Percentiles rank a stretch among this genome's conserved stretches.
These are phyloP conservation scores for Talaromyces sp. DNA, from an alignment of 2,329 filamentous ascomycete genomes.

Conservation along the genomic window DNA sequence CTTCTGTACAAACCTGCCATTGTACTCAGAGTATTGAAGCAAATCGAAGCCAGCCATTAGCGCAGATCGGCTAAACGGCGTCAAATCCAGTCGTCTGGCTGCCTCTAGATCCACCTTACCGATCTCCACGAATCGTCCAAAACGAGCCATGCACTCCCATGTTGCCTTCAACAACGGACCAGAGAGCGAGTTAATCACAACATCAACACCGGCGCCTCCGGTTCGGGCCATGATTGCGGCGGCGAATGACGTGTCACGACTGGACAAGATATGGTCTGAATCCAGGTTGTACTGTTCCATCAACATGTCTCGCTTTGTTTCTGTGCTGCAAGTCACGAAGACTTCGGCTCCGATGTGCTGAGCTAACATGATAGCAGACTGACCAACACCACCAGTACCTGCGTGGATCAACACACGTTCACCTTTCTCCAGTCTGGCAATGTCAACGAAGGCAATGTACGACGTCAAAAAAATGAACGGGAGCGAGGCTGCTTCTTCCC, in stretches of 20 bases:
- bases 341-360: slow-evolving; percentile 16
- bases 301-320: slow-evolving; percentile 10
- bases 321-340: slow-evolving; percentile 15
- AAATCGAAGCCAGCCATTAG: not conserved
- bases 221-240: not conserved
- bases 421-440: slow-evolving; percentile 19
- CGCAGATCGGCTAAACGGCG: not conserved
- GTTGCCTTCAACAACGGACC: slow-evolving; percentile 3
- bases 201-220: slow-evolving; percentile 5
- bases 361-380: slow-evolving; percentile 22
- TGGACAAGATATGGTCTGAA: slow-evolving; percentile 6
- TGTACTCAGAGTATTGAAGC: too few species aligned
- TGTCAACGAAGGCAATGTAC: slow-evolving; percentile 10
- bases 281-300: not conserved
- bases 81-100: not conserved
- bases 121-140: slow-evolving; percentile 13
- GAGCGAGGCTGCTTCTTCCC: not conserved
- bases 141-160: slow-evolving; percentile 13
- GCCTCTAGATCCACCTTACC: slow-evolving; percentile 6
- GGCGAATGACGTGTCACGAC: slow-evolving; percentile 1
- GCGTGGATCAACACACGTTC: slow-evolving; percentile 21
- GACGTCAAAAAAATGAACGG: slow-evolving; percentile 13
- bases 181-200: slow-evolving; percentile 8
- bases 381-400: slow-evolving; percentile 17
- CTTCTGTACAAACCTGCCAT: too few species aligned